phyloP scores from a whole-genome alignment of 1,284 basidiomycete genomes.

The Macrocybe sp. region DNA sequence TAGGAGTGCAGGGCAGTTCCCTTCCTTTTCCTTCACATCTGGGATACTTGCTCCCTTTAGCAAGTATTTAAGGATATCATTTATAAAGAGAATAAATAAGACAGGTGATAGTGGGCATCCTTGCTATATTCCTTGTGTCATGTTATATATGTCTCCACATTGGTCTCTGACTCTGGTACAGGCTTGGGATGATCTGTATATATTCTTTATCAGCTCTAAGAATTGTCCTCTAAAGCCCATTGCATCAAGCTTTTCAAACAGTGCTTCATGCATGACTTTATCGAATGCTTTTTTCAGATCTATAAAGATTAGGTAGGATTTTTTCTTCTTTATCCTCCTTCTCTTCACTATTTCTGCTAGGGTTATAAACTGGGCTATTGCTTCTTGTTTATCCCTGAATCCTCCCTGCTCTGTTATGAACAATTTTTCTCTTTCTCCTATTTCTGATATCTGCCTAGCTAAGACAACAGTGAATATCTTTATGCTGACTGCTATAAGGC shows the following conservation, averaged over 20 bases:
- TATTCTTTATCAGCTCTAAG: neutral
- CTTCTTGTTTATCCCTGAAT: conserved; percentile 4
- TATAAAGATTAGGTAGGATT: conserved; percentile 4
- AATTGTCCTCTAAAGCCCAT: conserved; percentile 4
- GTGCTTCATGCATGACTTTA: conserved; percentile 4
- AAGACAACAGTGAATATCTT: conserved; percentile 3
- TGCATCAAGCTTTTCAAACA: neutral
- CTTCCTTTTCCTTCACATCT: no score
- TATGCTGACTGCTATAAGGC: conserved; percentile 1
- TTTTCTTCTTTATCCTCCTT: neutral
- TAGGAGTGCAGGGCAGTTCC: no score
- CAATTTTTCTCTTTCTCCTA: neutral
- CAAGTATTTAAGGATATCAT: no score
- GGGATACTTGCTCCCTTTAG: no score
- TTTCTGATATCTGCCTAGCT: neutral
- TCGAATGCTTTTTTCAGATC: conserved; percentile 8
- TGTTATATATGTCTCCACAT: neutral
- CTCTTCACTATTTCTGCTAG: conserved; percentile 4
- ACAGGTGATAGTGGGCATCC: conserved; percentile 6
- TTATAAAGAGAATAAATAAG: conserved; percentile 2
- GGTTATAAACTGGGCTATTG: conserved; percentile 5
- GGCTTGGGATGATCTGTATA: conserved; percentile 1
- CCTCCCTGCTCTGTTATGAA: conserved; percentile 3
- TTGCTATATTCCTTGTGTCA: conserved; percentile 1
- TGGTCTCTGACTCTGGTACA: neutral